Conservation (phyloP, 192 early-diverging fungal species). For the Fimicolochytrium jonesii region DNA sequence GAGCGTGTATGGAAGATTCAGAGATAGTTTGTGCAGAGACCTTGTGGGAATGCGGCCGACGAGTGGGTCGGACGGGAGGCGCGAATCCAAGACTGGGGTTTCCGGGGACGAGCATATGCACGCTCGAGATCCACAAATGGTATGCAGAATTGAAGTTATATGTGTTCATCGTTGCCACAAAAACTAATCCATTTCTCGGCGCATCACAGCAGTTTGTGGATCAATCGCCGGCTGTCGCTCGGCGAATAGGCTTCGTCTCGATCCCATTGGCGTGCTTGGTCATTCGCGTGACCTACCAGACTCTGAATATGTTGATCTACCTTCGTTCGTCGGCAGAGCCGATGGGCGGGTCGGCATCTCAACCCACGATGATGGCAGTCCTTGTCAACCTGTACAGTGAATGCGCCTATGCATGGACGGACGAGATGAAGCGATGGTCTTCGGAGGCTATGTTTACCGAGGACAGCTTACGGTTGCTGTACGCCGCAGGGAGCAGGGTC, state of each 20-base stretch:
- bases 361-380: too few relatives aligned
- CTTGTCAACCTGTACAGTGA: not conserved
- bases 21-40: conserved; percentile 85
- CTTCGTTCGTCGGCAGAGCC: not conserved
- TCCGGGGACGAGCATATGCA: too few relatives aligned
- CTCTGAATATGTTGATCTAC: conserved; percentile 40
- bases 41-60: conserved; percentile 43
- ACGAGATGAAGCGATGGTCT: not conserved
- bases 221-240: conserved; percentile 70
- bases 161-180: too few relatives aligned
- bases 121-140: too few relatives aligned
- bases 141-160: too few relatives aligned
- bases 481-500: not conserved
- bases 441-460: not conserved
- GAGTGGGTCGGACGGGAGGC: too few relatives aligned
- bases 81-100: too few relatives aligned
- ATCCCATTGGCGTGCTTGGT: conserved; percentile 76
- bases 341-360: too few relatives aligned
- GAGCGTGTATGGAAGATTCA: conserved; percentile 79
- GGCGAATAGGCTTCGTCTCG: conserved; percentile 75
- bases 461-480: not conserved
- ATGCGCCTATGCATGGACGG: not conserved
- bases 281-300: conserved; percentile 51
- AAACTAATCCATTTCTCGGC: too few relatives aligned
- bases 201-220: too few relatives aligned